phyloP scores from a whole-genome alignment of 1,139 yeast species.

The Lodderomyces metapsilosis region DNA sequence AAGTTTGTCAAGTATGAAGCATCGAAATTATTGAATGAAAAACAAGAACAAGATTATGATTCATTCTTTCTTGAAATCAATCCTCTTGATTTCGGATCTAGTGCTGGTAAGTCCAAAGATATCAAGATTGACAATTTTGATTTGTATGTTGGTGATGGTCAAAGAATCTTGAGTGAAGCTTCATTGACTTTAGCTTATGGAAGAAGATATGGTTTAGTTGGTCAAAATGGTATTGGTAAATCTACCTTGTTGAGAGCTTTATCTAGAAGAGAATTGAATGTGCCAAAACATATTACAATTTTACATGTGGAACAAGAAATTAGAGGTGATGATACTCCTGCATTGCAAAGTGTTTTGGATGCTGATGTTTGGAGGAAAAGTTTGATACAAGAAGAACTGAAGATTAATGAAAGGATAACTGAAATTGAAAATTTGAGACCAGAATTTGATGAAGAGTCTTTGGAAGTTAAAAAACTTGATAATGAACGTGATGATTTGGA shows the following conservation, averaged over 20 bases:
- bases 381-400: constrained; percentile 69
- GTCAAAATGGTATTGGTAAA: constrained; percentile 99
- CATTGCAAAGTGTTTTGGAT: constrained; percentile 90
- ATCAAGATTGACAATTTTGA: constrained; percentile 91
- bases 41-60: constrained; percentile 75
- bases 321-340: constrained; percentile 86
- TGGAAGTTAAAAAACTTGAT: constrained; percentile 77
- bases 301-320: constrained; percentile 97
- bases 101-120: constrained; percentile 94
- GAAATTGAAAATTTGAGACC: constrained; percentile 69
- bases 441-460: constrained; percentile 80
- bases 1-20: constrained; percentile 91
- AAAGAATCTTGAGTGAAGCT: constrained; percentile 87
- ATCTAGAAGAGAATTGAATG: constrained; percentile 87
- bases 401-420: constrained; percentile 68
- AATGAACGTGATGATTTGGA: constrained; percentile 88
- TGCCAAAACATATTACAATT: constrained; percentile 93
- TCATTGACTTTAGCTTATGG: constrained; percentile 86
- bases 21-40: constrained; percentile 72
- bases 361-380: constrained; percentile 99
- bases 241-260: constrained; percentile 89
- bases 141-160: constrained; percentile 91
- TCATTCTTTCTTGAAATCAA: constrained; percentile 92
- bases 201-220: constrained; percentile 94
- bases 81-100: constrained; percentile 87